Conservation (phyloP, 2,329 filamentous ascomycete species). For the Kalmusia sp. region DNA sequence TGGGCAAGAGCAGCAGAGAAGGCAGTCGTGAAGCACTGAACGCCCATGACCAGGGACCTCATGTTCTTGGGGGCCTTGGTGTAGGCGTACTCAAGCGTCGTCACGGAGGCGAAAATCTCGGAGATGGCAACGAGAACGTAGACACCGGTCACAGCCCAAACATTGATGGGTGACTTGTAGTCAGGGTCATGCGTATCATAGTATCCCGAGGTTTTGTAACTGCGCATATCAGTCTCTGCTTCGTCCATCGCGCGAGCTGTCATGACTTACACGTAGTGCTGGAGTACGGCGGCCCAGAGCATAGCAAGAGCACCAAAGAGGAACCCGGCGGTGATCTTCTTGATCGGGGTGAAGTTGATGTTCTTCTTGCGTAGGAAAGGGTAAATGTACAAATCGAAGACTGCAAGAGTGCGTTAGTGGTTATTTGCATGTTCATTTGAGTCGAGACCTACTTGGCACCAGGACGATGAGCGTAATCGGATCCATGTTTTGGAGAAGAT, state of each 20-base stretch:
- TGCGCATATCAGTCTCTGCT: too few relatives aligned
- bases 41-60: slow-evolving; percentile 70
- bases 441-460: slow-evolving; percentile 53
- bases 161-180: slow-evolving; percentile 59
- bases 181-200: slow-evolving; percentile 32
- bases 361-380: slow-evolving; percentile 67
- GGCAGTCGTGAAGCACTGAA: slow-evolving; percentile 72
- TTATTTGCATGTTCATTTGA: slow-evolving; percentile 31
- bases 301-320: slow-evolving; percentile 49
- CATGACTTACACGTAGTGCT: slow-evolving; percentile 66
- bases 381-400: slow-evolving; percentile 68
- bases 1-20: slow-evolving; percentile 70
- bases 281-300: slow-evolving; percentile 53
- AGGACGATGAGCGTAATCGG: slow-evolving; percentile 55
- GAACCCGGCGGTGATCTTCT: slow-evolving; percentile 61
- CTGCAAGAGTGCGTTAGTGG: slow-evolving; percentile 7
- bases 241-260: too few relatives aligned
- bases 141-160: slow-evolving; percentile 56
- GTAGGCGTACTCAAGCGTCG: slow-evolving; percentile 74
- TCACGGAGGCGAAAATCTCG: slow-evolving; percentile 61
- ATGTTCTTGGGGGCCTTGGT: slow-evolving; percentile 77
- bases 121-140: slow-evolving; percentile 58
- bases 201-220: slow-evolving; percentile 8
- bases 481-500: slow-evolving; percentile 57
- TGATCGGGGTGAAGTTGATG: slow-evolving; percentile 72